Percentiles rank a stretch among this genome's conserved stretches.
These are phyloP conservation scores for Cinchona pubescens DNA, from an alignment of 257 asterid species.

Conservation along the genomic window DNA sequence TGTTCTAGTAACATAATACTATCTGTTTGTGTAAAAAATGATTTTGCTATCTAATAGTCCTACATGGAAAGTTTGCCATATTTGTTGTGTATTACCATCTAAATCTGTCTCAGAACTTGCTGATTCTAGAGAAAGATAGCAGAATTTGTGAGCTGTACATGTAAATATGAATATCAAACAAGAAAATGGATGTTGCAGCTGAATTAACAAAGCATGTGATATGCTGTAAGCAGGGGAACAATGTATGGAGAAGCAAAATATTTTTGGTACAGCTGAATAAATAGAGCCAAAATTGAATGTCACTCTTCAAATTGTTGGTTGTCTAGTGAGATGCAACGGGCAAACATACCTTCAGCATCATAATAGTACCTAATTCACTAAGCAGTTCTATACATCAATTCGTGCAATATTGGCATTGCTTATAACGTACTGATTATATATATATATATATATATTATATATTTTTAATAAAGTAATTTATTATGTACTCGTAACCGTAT, in stretches of 20 bases:
- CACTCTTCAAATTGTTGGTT: background rate
- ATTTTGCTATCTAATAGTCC: background rate
- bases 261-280: background rate
- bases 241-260: no score
- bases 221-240: no score
- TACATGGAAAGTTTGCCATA: background rate
- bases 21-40: slow-evolving; percentile 4
- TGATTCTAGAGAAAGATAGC: background rate
- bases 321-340: background rate
- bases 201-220: no score
- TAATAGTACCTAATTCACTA: no score
- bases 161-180: background rate
- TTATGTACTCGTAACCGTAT: no score
- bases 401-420: no score
- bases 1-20: background rate
- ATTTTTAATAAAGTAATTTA: no score
- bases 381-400: no score
- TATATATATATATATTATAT: no score
- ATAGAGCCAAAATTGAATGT: background rate
- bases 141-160: background rate
- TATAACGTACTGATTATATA: no score
- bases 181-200: no score
- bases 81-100: background rate
- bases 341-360: no score
- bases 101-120: background rate